Evolutionary conservation across 176 grass and related monocot species (phyloP).

Genomic region (Chrysopogon serrulatus): DNA sequence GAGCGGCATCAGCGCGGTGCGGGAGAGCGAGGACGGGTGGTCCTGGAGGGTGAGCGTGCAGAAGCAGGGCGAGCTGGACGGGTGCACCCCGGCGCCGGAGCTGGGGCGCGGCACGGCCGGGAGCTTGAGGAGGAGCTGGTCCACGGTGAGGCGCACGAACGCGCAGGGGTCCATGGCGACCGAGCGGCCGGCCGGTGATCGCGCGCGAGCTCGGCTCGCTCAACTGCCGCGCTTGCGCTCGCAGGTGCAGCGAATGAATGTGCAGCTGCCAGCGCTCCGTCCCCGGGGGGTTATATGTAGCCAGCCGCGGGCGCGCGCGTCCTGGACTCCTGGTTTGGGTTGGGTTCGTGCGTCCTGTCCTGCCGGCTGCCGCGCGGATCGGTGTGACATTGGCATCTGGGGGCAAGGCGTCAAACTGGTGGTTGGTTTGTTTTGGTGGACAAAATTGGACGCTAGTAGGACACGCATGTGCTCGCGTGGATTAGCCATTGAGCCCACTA

Average conservation of each 20-base stretch:
- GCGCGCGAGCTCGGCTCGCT: background rate
- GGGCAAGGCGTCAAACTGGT: background rate
- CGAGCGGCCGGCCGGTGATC: background rate
- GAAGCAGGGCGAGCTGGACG: conserved; percentile 75
- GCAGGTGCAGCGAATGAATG: background rate
- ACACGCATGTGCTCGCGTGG: conserved; percentile 22
- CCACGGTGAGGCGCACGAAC: conserved; percentile 79
- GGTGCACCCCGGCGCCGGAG: conserved; percentile 62
- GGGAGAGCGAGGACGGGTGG: conserved; percentile 41
- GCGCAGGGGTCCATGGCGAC: conserved; percentile 82
- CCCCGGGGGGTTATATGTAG: conserved; percentile 40
- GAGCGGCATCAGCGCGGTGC: conserved; percentile 60
- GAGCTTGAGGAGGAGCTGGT: conserved; percentile 75
- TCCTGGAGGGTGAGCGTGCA: conserved; percentile 67
- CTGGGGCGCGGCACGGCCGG: conserved; percentile 51
- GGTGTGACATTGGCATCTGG: background rate
- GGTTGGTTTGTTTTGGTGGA: conserved; percentile 13
- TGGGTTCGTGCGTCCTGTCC: background rate
- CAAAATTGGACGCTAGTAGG: conserved; percentile 3
- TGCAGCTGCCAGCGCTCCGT: background rate
- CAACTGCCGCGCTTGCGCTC: background rate
- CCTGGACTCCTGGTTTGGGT: background rate
- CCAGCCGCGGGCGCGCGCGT: background rate
- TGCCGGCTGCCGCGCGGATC: background rate
- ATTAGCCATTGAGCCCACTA: background rate